Evolutionary conservation across 148 eudicot genomes (phyloP).

Genomic region (Rhododendron mucronatum): DNA sequence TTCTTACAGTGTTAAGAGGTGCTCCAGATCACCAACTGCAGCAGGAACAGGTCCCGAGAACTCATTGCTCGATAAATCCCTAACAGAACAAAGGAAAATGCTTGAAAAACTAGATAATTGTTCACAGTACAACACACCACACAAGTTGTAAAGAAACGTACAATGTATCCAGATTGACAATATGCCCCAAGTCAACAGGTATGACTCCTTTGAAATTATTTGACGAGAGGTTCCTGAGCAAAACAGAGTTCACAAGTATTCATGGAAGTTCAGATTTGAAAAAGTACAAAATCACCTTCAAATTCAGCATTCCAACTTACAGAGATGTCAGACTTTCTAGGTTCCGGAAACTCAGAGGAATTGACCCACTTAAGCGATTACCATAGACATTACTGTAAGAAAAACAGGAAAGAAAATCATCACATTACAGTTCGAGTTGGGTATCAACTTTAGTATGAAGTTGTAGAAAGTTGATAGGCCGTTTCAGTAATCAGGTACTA

Average conservation of each 20-base stretch:
- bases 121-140: neutral
- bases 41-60: conserved; percentile 60
- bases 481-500: neutral
- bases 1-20: conserved; percentile 60
- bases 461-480: neutral
- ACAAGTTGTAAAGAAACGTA: conserved; percentile 21
- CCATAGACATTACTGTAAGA: conserved; percentile 56
- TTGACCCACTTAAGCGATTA: conserved; percentile 51
- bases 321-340: conserved; percentile 67
- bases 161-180: conserved; percentile 63
- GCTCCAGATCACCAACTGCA: conserved; percentile 68
- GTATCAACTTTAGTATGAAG: neutral
- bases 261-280: neutral
- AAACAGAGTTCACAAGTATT: neutral
- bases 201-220: conserved; percentile 51
- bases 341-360: conserved; percentile 49
- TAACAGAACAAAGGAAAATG: conserved; percentile 3
- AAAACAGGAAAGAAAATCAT: neutral
- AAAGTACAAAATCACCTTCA: neutral
- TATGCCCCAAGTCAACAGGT: conserved; percentile 56
- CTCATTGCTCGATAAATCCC: conserved; percentile 61
- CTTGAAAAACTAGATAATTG: neutral
- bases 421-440: neutral
- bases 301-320: conserved; percentile 28
- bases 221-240: conserved; percentile 55